Evolutionary conservation across 345 rosid genomes (phyloP).

Genomic region (Rubroshorea leprosula): DNA sequence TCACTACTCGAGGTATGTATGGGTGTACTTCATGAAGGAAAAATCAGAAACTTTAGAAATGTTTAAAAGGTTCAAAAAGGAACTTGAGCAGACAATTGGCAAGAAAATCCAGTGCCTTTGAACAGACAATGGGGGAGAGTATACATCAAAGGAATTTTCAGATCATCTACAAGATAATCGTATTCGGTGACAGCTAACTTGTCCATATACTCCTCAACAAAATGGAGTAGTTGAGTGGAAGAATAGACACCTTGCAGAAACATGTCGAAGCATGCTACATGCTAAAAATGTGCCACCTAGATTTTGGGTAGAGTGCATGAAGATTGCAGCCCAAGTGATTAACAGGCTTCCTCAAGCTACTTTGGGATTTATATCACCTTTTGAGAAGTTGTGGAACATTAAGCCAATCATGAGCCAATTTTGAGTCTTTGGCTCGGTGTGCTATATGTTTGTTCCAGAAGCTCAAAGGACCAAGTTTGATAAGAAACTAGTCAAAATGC

Average conservation of each 20-base stretch:
- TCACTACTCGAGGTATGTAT: not conserved
- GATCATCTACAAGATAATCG: not conserved
- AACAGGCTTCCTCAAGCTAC: slow-evolving; percentile 1
- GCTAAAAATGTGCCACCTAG: slow-evolving; percentile 6
- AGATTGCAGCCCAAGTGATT: not conserved
- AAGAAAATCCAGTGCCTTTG: not conserved
- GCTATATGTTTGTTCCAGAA: slow-evolving; percentile 4
- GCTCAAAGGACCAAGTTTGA: slow-evolving; percentile 9
- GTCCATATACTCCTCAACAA: slow-evolving; percentile 5
- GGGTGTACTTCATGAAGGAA: not conserved
- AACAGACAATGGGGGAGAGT: slow-evolving; percentile 3
- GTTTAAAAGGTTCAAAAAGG: not conserved
- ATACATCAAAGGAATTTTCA: not conserved
- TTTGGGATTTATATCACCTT: slow-evolving; percentile 4
- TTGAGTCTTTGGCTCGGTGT: slow-evolving; percentile 2
- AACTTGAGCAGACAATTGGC: not conserved
- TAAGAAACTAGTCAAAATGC: slow-evolving; percentile 4
- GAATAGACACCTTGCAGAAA: slow-evolving; percentile 4
- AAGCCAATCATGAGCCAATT: slow-evolving; percentile 6
- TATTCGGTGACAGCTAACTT: slow-evolving; percentile 5
- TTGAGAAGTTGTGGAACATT: slow-evolving; percentile 1
- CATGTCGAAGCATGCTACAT: too few relatives aligned
- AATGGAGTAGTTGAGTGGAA: slow-evolving; percentile 2
- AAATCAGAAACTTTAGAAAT: not conserved
- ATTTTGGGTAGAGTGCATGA: slow-evolving; percentile 15